These are phyloP conservation scores for Aspergillus ustus DNA, from an alignment of 2,329 filamentous ascomycete genomes.

Conservation along the genomic window DNA sequence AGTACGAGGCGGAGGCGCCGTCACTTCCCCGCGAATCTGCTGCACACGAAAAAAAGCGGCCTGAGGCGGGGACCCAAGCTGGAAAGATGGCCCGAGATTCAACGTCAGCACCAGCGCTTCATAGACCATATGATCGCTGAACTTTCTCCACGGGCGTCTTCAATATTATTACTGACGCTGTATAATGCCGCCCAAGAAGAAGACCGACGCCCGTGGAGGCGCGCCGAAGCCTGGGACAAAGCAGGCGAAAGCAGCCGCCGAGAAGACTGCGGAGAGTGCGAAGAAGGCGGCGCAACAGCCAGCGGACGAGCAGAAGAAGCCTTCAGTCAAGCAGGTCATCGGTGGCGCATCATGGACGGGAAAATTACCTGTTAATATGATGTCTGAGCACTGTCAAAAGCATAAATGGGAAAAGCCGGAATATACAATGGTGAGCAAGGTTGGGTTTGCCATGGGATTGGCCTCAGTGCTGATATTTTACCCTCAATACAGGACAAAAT, in stretches of 20 bases:
- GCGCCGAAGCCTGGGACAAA: constrained; percentile 45
- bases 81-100: constrained; percentile 6
- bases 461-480: constrained; percentile 20
- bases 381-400: constrained; percentile 93
- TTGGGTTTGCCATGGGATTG: neutral
- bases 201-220: constrained; percentile 42
- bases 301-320: constrained; percentile 59
- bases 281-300: constrained; percentile 40
- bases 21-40: constrained; percentile 9
- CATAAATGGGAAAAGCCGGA: constrained; percentile 95
- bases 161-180: constrained; percentile 4
- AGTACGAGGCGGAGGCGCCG: neutral
- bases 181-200: constrained; percentile 48
- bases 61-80: constrained; percentile 11
- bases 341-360: constrained; percentile 97
- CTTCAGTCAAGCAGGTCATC: constrained; percentile 75
- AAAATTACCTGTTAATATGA: constrained; percentile 89
- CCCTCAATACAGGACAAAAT: constrained; percentile 60
- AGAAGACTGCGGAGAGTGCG: constrained; percentile 36
- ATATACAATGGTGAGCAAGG: constrained; percentile 71
- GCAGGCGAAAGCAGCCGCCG: constrained; percentile 45
- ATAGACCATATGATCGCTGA: neutral
- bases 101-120: neutral
- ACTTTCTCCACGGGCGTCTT: constrained; percentile 31
- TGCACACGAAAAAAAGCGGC: constrained; percentile 2